phyloP scores from a whole-genome alignment of 805 yeast genomes.

The Candida ulmi region DNA sequence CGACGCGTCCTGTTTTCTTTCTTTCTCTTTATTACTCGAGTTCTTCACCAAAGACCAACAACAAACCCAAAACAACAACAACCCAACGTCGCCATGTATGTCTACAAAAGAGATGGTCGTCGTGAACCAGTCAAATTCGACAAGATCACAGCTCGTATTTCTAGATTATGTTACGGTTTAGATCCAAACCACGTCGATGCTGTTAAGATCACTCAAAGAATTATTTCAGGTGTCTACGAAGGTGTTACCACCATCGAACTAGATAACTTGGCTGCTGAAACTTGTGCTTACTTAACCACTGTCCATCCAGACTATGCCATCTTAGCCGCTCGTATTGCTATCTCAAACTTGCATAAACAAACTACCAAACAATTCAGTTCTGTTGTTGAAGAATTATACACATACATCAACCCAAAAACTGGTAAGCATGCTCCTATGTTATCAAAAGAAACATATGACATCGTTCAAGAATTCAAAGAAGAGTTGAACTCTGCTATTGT shows the following conservation, averaged over 20 bases:
- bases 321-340: slow-evolving; percentile 93
- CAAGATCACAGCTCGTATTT: slow-evolving; percentile 92
- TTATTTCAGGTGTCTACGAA: slow-evolving; percentile 92
- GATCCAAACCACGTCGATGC: slow-evolving; percentile 92
- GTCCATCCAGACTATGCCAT: slow-evolving; percentile 95
- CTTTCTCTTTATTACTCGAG: neutral
- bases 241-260: slow-evolving; percentile 90
- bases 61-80: neutral
- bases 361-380: slow-evolving; percentile 80
- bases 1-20: slow-evolving; percentile 6
- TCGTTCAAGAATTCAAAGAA: slow-evolving; percentile 58
- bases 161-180: slow-evolving; percentile 90
- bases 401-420: slow-evolving; percentile 77
- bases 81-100: slow-evolving; percentile 55
- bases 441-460: slow-evolving; percentile 55
- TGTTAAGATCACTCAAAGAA: slow-evolving; percentile 91
- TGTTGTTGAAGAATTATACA: slow-evolving; percentile 66
- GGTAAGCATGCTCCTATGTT: slow-evolving; percentile 55
- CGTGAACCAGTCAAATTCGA: slow-evolving; percentile 93
- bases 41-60: neutral
- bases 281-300: slow-evolving; percentile 96
- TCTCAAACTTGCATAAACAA: slow-evolving; percentile 89
- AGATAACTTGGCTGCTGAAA: slow-evolving; percentile 84
- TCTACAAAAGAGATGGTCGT: slow-evolving; percentile 88
- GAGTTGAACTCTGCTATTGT: slow-evolving; percentile 69